Evolutionary conservation across 257 asterid species (phyloP).

Genomic region (Lycium ferocissimum): DNA sequence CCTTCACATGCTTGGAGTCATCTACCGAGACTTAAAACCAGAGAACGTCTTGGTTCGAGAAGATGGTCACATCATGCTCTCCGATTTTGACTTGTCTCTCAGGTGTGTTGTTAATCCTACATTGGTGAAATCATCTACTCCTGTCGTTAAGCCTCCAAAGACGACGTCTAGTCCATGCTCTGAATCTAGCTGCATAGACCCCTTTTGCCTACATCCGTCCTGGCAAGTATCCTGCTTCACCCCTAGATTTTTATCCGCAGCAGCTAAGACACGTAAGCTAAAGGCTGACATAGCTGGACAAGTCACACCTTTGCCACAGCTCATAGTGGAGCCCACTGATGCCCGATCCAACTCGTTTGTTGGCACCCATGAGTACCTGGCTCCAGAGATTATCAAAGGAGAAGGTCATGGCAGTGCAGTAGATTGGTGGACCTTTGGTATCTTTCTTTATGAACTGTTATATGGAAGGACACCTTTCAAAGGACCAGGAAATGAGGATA

Average conservation of each 20-base stretch:
- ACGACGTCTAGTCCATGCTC: conserved; percentile 53
- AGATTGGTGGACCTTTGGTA: conserved; percentile 95
- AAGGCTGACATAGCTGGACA: conserved; percentile 60
- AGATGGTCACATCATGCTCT: conserved; percentile 94
- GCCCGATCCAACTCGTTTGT: conserved; percentile 92
- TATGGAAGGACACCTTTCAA: conserved; percentile 83
- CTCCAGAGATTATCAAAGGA: conserved; percentile 89
- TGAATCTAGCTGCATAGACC: conserved; percentile 72
- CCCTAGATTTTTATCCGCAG: conserved; percentile 60
- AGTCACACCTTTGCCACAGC: conserved; percentile 74
- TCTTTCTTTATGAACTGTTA: conserved; percentile 74
- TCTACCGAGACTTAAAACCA: conserved; percentile 89
- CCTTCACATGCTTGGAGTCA: conserved; percentile 95
- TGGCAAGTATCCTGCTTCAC: conserved; percentile 81
- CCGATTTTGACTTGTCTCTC: conserved; percentile 82
- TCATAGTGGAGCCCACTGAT: conserved; percentile 73
- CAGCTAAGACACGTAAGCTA: conserved; percentile 62
- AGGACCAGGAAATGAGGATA: conserved; percentile 69
- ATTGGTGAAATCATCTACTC: conserved; percentile 58
- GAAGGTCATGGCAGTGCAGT: conserved; percentile 93
- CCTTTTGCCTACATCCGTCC: conserved; percentile 85
- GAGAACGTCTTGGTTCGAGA: conserved; percentile 80
- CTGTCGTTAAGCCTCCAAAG: conserved; percentile 52
- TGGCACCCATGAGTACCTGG: conserved; percentile 90
- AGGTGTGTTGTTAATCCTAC: conserved; percentile 64